Percentiles rank a stretch among this genome's conserved stretches.
Conservation (phyloP, 2,329 filamentous ascomycete species). For the Whalleya microplaca region DNA sequence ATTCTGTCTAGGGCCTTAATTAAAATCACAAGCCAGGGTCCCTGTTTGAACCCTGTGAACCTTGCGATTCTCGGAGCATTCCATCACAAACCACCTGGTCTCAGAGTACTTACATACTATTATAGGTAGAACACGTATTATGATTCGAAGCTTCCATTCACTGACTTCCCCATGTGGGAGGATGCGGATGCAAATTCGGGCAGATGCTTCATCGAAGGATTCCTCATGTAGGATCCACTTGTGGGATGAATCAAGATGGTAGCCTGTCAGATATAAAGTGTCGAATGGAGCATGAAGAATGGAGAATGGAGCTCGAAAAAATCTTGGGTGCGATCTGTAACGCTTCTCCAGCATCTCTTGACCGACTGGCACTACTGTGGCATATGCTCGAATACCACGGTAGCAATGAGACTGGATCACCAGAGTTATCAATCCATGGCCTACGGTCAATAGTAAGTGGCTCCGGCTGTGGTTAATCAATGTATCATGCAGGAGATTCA, state of each 20-base stretch:
- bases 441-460: neutral
- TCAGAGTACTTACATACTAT: slow-evolving; percentile 2
- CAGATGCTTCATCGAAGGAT: slow-evolving; percentile 7
- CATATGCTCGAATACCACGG: neutral
- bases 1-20: slow-evolving; percentile 11
- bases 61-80: slow-evolving; percentile 9
- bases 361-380: neutral
- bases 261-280: neutral
- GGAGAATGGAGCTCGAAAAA: no score
- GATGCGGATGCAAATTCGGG: slow-evolving; percentile 23
- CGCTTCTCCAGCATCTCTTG: neutral
- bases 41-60: slow-evolving; percentile 16
- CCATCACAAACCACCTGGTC: slow-evolving; percentile 13
- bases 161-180: slow-evolving; percentile 20
- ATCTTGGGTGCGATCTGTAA: neutral
- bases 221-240: slow-evolving; percentile 3
- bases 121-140: neutral
- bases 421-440: neutral
- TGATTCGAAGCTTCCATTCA: slow-evolving; percentile 17
- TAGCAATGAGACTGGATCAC: slow-evolving; percentile 6
- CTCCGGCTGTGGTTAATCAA: slow-evolving; percentile 18
- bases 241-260: neutral
- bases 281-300: neutral
- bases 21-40: slow-evolving; percentile 19
- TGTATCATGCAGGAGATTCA: slow-evolving; percentile 31